phyloP scores from a whole-genome alignment of 257 asterid genomes.

The Scutellaria minor region DNA sequence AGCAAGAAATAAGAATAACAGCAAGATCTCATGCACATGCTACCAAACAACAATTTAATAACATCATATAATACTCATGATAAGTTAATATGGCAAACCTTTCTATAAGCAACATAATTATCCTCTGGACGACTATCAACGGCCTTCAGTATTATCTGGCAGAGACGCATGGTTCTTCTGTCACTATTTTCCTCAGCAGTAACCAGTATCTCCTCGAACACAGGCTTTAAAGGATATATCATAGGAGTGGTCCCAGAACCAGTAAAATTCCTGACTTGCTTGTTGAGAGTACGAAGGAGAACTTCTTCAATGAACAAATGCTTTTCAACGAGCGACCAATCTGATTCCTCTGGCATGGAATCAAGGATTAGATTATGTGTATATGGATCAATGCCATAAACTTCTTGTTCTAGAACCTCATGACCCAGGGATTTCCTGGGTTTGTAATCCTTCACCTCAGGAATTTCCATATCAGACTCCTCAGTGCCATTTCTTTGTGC shows the following conservation, averaged over 20 bases:
- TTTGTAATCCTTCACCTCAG: conserved; percentile 92
- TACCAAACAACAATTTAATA: conserved; percentile 17
- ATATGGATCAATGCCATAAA: conserved; percentile 97
- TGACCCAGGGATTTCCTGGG: conserved; percentile 87
- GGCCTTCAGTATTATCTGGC: conserved; percentile 78
- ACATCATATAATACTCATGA: background rate
- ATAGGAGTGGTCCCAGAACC: conserved; percentile 92
- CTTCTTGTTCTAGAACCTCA: conserved; percentile 99
- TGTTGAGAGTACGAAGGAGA: conserved; percentile 81
- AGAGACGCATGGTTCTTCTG: conserved; percentile 61
- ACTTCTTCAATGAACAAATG: conserved; percentile 92
- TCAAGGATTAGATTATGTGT: conserved; percentile 97
- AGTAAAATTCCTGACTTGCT: conserved; percentile 82
- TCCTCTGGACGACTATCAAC: conserved; percentile 88
- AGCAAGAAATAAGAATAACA: conserved; percentile 6
- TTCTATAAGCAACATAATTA: conserved; percentile 94
- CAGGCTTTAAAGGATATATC: conserved; percentile 84
- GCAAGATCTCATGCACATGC: conserved; percentile 9
- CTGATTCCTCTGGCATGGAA: conserved; percentile 96
- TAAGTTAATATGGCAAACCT: conserved; percentile 52
- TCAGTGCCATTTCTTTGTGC: conserved; percentile 93
- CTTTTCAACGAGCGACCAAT: conserved; percentile 83
- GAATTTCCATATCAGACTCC: conserved; percentile 99
- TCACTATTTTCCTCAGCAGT: conserved; percentile 68
- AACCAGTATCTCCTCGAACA: conserved; percentile 70